These are phyloP conservation scores for Gyrodon lividus DNA, from an alignment of 768 basidiomycete species.

Conservation along the genomic window DNA sequence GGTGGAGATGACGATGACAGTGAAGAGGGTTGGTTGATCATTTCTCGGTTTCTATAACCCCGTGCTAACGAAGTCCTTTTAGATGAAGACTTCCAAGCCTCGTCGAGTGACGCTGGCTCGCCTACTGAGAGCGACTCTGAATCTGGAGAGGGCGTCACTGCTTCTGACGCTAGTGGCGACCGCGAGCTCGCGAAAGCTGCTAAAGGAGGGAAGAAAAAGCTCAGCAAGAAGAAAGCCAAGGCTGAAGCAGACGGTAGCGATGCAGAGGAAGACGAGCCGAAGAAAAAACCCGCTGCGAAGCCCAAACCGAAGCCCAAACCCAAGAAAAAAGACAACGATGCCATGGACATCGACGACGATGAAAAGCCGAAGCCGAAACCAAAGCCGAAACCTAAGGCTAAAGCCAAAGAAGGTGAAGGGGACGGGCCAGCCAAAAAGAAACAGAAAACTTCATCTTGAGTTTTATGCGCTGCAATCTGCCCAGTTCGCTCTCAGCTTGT, in stretches of 20 bases:
- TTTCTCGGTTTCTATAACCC: not conserved
- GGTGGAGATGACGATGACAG: constrained; percentile 71
- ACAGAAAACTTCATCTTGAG: constrained; percentile 55
- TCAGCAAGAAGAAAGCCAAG: constrained; percentile 45
- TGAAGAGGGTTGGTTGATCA: constrained; percentile 53
- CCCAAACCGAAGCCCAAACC: constrained; percentile 41
- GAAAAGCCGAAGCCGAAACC: constrained; percentile 39
- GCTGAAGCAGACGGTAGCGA: constrained; percentile 42
- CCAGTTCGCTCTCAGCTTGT: not conserved
- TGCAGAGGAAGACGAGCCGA: constrained; percentile 42
- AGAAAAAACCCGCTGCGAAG: constrained; percentile 47
- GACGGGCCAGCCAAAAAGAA: constrained; percentile 76
- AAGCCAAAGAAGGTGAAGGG: constrained; percentile 36
- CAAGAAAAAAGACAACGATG: constrained; percentile 42
- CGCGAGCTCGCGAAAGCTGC: constrained; percentile 50
- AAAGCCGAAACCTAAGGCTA: constrained; percentile 42
- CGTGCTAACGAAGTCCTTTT: constrained; percentile 8
- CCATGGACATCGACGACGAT: constrained; percentile 46
- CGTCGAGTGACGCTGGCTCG: constrained; percentile 84
- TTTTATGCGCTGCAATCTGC: no score
- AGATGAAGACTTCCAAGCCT: constrained; percentile 93
- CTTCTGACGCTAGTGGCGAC: constrained; percentile 84
- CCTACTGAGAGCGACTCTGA: constrained; percentile 72
- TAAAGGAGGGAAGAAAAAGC: constrained; percentile 37
- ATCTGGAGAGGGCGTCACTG: constrained; percentile 66